Conservation (phyloP, 306 rosid species). For the Styphnolobium japonicum region DNA sequence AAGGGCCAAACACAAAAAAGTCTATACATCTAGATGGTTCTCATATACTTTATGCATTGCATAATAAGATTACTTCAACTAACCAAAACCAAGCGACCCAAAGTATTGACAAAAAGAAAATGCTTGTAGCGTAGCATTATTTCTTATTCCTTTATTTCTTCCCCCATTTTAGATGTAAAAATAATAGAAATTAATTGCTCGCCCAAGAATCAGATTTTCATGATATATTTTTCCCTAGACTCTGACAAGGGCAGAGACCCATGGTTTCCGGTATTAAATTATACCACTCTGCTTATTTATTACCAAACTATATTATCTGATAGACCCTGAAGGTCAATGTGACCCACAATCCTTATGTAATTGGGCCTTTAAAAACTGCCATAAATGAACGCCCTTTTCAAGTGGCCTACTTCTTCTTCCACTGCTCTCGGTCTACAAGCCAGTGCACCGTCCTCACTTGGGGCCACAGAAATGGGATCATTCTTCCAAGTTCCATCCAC, state of each 20-base stretch:
- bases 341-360: slow-evolving; percentile 27
- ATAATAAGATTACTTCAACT: slow-evolving; percentile 23
- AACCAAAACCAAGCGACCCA: slow-evolving; percentile 8
- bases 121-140: neutral
- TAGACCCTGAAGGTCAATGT: slow-evolving; percentile 11
- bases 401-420: neutral
- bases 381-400: slow-evolving; percentile 19
- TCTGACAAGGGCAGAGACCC: neutral
- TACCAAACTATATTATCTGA: neutral
- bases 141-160: neutral
- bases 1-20: slow-evolving; percentile 6
- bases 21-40: slow-evolving; percentile 17
- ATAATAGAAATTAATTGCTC: neutral
- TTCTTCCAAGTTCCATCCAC: neutral
- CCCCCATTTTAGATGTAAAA: neutral
- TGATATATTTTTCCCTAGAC: neutral
- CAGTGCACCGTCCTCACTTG: slow-evolving; percentile 14
- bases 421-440: neutral
- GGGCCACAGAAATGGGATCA: neutral
- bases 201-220: neutral
- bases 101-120: slow-evolving; percentile 26
- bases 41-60: neutral
- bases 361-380: slow-evolving; percentile 31
- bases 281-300: neutral
- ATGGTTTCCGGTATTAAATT: neutral